Conservation (phyloP, 139 green algal genomes). For the Prasinococcaceae sp. region DNA sequence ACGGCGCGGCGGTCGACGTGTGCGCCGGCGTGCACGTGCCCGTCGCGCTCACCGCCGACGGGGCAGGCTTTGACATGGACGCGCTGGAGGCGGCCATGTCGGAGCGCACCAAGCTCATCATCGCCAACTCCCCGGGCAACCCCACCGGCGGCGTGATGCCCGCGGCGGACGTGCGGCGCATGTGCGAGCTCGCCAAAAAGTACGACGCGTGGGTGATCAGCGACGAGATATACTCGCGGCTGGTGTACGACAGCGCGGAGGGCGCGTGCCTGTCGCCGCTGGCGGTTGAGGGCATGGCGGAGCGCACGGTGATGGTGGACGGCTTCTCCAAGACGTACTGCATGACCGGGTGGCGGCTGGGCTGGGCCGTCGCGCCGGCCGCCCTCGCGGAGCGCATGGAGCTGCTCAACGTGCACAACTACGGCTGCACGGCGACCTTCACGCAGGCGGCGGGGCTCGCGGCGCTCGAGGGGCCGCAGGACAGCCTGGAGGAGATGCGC, state of each 20-base stretch:
- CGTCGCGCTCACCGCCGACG: neutral
- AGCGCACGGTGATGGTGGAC: conserved; percentile 12
- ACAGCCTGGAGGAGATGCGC: conserved; percentile 1
- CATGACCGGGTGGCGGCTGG: conserved; percentile 18
- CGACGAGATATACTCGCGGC: conserved; percentile 17
- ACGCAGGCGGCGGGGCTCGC: conserved; percentile 10
- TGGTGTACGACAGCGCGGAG: neutral
- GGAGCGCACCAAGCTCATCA: conserved; percentile 3
- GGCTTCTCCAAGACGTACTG: conserved; percentile 15
- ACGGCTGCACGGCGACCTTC: neutral
- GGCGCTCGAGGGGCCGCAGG: conserved; percentile 11
- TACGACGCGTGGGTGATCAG: neutral
- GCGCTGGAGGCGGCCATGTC: neutral
- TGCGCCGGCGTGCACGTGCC: neutral
- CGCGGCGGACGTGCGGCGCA: neutral
- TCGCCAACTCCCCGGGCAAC: conserved; percentile 11
- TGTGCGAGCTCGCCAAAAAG: neutral
- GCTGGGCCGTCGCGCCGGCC: conserved; percentile 1
- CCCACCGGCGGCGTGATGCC: conserved; percentile 6
- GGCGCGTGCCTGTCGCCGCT: conserved; percentile 1
- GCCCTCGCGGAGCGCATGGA: conserved; percentile 5
- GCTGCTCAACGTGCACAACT: conserved; percentile 6
- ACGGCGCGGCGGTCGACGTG: neutral
- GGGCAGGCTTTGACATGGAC: conserved; percentile 3
- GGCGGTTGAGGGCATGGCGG: conserved; percentile 12